Evolutionary conservation across 2,329 filamentous ascomycete genomes (phyloP).

Genomic region (Scedosporium minutisporum): DNA sequence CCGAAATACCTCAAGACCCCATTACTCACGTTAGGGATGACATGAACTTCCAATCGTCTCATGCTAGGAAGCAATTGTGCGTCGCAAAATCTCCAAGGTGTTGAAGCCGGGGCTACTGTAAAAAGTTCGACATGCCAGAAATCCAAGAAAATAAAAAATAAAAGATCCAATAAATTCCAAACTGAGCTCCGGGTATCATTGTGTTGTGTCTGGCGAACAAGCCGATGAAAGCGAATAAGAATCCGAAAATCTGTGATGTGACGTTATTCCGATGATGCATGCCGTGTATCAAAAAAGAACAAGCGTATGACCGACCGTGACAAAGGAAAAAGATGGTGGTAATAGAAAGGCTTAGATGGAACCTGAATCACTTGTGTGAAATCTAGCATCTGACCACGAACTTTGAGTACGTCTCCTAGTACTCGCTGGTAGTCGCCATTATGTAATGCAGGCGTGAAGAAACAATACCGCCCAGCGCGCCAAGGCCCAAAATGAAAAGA

Average conservation of each 20-base stretch:
- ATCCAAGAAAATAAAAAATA: neutral
- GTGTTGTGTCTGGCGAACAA: conserved; percentile 5
- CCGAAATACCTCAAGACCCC: no score
- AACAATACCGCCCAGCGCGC: no score
- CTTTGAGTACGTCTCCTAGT: no score
- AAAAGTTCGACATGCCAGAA: neutral
- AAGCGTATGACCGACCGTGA: neutral
- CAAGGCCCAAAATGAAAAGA: no score
- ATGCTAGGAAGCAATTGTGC: neutral
- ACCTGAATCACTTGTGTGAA: no score
- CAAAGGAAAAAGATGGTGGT: neutral
- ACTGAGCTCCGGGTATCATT: conserved; percentile 6
- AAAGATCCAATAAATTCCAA: conserved; percentile 4
- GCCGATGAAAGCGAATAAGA: neutral
- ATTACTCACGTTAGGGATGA: no score
- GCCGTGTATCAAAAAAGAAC: conserved; percentile 6
- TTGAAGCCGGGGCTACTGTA: neutral
- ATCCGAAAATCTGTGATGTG: conserved; percentile 17
- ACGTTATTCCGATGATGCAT: conserved; percentile 6
- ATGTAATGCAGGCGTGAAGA: neutral
- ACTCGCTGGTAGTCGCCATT: no score
- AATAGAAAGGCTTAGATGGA: neutral
- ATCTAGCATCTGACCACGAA: no score
- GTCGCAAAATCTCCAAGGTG: neutral
- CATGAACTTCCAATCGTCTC: neutral